A percentile compares a stretch with the other conserved stretches of the same genome.
phyloP scores from a whole-genome alignment of 2,329 filamentous ascomycete species.

The Chrysoporthe cubensis region DNA sequence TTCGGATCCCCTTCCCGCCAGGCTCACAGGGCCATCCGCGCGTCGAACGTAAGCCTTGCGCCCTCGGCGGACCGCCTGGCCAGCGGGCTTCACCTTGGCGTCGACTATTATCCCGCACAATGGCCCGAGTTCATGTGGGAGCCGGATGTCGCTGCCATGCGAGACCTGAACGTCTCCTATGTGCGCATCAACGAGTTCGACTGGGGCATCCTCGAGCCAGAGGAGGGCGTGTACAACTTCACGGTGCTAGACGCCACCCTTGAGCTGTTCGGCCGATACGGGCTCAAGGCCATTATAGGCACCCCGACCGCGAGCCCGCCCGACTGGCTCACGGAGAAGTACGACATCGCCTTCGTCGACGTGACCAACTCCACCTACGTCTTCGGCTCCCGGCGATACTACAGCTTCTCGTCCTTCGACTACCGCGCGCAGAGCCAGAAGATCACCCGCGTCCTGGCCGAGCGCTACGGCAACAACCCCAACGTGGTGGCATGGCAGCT shows the following conservation, averaged over 20 bases:
- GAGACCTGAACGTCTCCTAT: constrained; percentile 31
- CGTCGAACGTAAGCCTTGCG: constrained; percentile 7
- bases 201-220: constrained; percentile 32
- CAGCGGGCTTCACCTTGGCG: constrained; percentile 30
- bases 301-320: constrained; percentile 33
- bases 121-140: constrained; percentile 34
- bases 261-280: constrained; percentile 29
- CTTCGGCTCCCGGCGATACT: constrained; percentile 33
- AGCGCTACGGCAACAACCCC: constrained; percentile 31
- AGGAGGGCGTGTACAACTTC: constrained; percentile 32
- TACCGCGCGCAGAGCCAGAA: constrained; percentile 33
- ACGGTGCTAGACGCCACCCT: constrained; percentile 31
- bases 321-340: constrained; percentile 31
- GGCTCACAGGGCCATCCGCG: neutral
- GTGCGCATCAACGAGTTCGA: constrained; percentile 34
- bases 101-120: constrained; percentile 34
- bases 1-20: neutral
- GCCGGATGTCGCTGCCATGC: constrained; percentile 31
- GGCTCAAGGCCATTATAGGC: constrained; percentile 32
- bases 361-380: constrained; percentile 32
- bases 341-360: constrained; percentile 32
- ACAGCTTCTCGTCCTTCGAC: constrained; percentile 33
- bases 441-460: constrained; percentile 32
- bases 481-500: constrained; percentile 32
- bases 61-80: constrained; percentile 29